Evolutionary conservation across 495 filamentous ascomycete species (phyloP), one percentile per base, ranked within the genome.

Genomic region (Aspergillus diversus): DNA sequence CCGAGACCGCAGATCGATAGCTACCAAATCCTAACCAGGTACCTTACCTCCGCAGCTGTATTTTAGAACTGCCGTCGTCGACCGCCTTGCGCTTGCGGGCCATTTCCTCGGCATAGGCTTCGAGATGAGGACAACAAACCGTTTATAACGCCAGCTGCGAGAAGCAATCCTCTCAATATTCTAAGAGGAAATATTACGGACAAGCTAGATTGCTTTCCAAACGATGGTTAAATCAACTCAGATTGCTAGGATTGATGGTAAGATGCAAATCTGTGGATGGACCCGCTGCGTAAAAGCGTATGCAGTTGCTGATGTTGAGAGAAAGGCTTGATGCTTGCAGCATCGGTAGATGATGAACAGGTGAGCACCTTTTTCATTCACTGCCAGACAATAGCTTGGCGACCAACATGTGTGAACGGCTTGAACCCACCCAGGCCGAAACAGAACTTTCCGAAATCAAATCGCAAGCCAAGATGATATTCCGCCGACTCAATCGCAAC

Each of bases 191-290:
- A 50, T 50, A 50, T 50, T n/a, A 8, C 49, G 15, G 42, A 54
- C 56, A 62, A 8, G 39, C 2, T 34, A 37, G 39, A 35, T 1
- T 7, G 8, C 57, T 37, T 35, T 37, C 16, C 4, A 5, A 75
- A 85, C 70, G 35, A 97, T 97, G 95, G 94, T 98, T 66, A 90
- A 89, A 77, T 96, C 93, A 73, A 99, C 95, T 47, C 91, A 96
- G 75, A 97, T 99, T 69, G 89, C 91, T 55, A 84, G 95, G 73
- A 82, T 99, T 57, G 95, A 99, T 79, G 94, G 94, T 97, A 78
- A 63, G 83, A n/a, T 55, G 31, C 17, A 15, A 56, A 7, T 42
- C 32, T 12, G 35, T n/a, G 57, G 17, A 31, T 56, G 43, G 33
- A 60, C 33, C 13, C 8, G 59, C 21, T 33, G 39, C 60, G 60